Base-by-base conservation (phyloP, 805 yeast genomes). In the Barnettozyma wickerhamii region DNA sequence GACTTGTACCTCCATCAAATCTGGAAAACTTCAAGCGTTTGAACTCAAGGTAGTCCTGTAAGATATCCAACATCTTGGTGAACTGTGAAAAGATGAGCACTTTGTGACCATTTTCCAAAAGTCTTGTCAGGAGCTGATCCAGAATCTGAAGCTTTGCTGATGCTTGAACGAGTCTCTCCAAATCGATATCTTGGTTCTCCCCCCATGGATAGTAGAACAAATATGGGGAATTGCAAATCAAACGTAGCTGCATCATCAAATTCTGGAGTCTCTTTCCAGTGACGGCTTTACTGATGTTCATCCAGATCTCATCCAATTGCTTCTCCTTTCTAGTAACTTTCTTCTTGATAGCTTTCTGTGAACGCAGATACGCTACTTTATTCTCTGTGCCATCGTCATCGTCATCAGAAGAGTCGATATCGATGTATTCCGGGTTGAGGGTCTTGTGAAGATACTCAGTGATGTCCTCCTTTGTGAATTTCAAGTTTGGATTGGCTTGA, bases 31-130 rank as follows among this genome's bases (percentile, higher is more conserved):
- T 52, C 41, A 77, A 60, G 0, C 62, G 62, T 17, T 76, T 66
- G 34, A 68, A 62, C 4, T 67, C 73, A 43, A 85, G 74, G 77
- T 86, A 88, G 53, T 86, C 93, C 48, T 79, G 80, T 0, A 93
- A 53, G 10, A 93, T 62, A 51, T 91, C 95, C n/a, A 93, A 68
- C 77, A 84, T 81, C 26, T 68, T 71, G 2, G 93, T 79, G 60
- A 93, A 91, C 58, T 93, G 99, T 1, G 95, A 77, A 59, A 93
- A 93, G 1, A 93, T 77, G 33, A 93, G 67, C 0, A 87, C 73
- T 54, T 85, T 86, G 60, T 87, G 96, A 6, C 68, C 68, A 1
- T 63, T 49, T 4, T 53, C 38, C 1, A 80, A 46, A 20, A 91
- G 62, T 20, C 60, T 61, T 0, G 75, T 68, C 2, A 84, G 62